A percentile compares a stretch with the other conserved stretches of the same genome.
phyloP scores from a whole-genome alignment of 169 alveolate genomes.

The Cryptosporidium parvum region DNA sequence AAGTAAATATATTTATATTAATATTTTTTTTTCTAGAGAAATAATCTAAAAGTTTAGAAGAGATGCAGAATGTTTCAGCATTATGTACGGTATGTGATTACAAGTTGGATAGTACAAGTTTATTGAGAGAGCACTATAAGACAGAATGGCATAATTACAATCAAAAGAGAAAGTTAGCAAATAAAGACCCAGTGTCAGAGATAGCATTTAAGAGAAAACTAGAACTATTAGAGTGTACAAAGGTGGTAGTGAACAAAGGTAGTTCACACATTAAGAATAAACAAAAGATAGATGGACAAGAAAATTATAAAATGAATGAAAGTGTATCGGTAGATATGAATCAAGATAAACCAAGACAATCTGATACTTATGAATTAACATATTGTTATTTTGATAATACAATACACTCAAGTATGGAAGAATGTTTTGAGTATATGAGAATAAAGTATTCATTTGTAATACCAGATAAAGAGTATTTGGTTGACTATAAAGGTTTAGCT shows the following conservation, averaged over 20 bases:
- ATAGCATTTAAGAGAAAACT: conserved; percentile 77
- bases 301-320: background rate
- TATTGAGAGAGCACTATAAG: conserved; percentile 80
- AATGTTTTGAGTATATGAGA: conserved; percentile 80
- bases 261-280: conserved; percentile 44
- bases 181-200: conserved; percentile 77
- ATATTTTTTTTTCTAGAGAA: background rate
- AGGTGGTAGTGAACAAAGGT: conserved; percentile 29
- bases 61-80: conserved; percentile 24
- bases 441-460: conserved; percentile 78
- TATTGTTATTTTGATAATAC: conserved; percentile 80
- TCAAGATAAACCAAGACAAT: conserved; percentile 2
- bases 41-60: background rate
- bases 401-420: conserved; percentile 76
- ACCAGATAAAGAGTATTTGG: conserved; percentile 82
- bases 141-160: conserved; percentile 90
- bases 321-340: background rate
- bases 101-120: background rate
- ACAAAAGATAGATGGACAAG: background rate
- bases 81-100: conserved; percentile 71
- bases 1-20: background rate
- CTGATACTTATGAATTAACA: conserved; percentile 65
- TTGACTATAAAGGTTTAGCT: conserved; percentile 78
- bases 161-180: conserved; percentile 84
- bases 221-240: conserved; percentile 58